phyloP scores from a whole-genome alignment of 108 stramenopile genomes.

The Discostella pseudostelligera region DNA sequence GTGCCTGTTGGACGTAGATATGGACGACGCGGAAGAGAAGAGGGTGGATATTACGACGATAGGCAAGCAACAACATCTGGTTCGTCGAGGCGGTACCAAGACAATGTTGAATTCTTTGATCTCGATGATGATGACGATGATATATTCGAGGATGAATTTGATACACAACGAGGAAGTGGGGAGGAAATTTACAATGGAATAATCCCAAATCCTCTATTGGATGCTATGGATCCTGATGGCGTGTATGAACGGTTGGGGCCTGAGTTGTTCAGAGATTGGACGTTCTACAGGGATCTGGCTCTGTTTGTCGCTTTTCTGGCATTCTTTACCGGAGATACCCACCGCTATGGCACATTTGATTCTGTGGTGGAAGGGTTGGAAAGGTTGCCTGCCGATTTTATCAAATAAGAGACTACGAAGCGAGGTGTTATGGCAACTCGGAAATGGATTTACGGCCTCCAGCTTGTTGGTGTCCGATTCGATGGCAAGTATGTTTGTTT shows the following conservation, averaged over 20 bases:
- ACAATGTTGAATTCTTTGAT: slow-evolving; percentile 47
- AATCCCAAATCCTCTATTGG: slow-evolving; percentile 45
- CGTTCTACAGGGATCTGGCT: slow-evolving; percentile 42
- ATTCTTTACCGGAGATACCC: slow-evolving; percentile 39
- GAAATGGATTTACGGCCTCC: too few species aligned
- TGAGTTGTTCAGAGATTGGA: slow-evolving; percentile 46
- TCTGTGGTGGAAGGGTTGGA: slow-evolving; percentile 39
- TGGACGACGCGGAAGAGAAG: slow-evolving; percentile 14
- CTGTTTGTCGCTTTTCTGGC: slow-evolving; percentile 32
- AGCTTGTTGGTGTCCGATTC: too few species aligned
- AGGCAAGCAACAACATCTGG: slow-evolving; percentile 8
- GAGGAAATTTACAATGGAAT: slow-evolving; percentile 33
- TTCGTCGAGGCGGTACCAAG: slow-evolving; percentile 24
- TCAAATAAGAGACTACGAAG: background rate
- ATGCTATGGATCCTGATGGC: slow-evolving; percentile 49
- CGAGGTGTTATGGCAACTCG: too few species aligned
- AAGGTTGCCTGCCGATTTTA: slow-evolving; percentile 29
- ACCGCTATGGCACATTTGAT: slow-evolving; percentile 48
- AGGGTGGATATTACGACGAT: slow-evolving; percentile 12
- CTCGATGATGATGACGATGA: slow-evolving; percentile 33
- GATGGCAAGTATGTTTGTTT: too few species aligned
- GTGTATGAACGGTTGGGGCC: slow-evolving; percentile 46
- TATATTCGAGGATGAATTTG: slow-evolving; percentile 22
- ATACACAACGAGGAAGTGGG: background rate
- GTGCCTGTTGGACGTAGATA: slow-evolving; percentile 21